A percentile compares a stretch with the other conserved stretches of the same genome.
Evolutionary conservation across 2,329 filamentous ascomycete species (phyloP).

Genomic region (Aspergillus cejpii): DNA sequence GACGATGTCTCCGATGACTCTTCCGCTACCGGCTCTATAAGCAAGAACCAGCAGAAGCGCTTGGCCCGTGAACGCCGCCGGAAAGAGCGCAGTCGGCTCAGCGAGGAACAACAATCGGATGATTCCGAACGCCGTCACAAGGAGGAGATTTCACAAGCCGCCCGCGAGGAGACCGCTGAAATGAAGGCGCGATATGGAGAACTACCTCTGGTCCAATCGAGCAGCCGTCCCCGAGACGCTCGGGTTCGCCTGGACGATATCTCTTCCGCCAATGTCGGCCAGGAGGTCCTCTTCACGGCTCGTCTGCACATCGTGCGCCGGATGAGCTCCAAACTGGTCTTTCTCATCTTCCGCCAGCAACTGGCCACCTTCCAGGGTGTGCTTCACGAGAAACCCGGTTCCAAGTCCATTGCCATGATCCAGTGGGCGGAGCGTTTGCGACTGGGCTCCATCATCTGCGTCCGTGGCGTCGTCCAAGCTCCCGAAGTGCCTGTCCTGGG

Average conservation of each 20-base stretch:
- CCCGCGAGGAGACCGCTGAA: constrained; percentile 51
- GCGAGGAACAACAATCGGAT: constrained; percentile 40
- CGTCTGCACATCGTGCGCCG: constrained; percentile 72
- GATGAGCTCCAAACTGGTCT: constrained; percentile 75
- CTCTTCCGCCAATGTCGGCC: constrained; percentile 48
- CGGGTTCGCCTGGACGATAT: constrained; percentile 49
- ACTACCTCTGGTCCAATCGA: constrained; percentile 53
- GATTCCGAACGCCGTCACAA: constrained; percentile 35
- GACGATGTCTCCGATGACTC: constrained; percentile 40
- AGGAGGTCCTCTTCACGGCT: constrained; percentile 60
- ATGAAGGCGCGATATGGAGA: constrained; percentile 55
- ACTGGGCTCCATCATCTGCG: constrained; percentile 68
- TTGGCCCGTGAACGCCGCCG: constrained; percentile 38
- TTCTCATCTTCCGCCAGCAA: constrained; percentile 79
- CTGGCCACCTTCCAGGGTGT: constrained; percentile 79
- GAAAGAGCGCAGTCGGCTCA: constrained; percentile 36
- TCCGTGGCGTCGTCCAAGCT: constrained; percentile 65
- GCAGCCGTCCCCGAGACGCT: constrained; percentile 43
- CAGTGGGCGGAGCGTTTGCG: constrained; percentile 81
- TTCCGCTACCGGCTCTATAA: constrained; percentile 29
- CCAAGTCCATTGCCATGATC: constrained; percentile 66
- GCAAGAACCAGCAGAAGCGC: constrained; percentile 44
- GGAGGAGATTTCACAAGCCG: constrained; percentile 42
- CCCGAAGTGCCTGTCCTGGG: constrained; percentile 69
- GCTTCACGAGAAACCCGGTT: constrained; percentile 54